phyloP scores from a whole-genome alignment of 2,329 filamentous ascomycete species.

The Calycina herbarum region DNA sequence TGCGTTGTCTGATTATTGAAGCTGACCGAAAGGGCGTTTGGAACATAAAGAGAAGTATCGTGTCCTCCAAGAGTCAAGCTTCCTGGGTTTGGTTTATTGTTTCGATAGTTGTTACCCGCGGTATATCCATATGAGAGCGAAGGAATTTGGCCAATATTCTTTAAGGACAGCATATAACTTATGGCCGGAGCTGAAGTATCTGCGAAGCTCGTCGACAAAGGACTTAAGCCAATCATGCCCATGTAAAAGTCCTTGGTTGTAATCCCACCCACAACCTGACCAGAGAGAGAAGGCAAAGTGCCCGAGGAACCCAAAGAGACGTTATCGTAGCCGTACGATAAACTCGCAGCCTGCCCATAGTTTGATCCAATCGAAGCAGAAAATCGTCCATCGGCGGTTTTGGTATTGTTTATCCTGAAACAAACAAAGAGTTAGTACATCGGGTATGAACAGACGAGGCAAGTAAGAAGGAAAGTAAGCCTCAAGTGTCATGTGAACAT shows the following conservation, averaged over 20 bases:
- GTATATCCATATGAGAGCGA: conserved; percentile 47
- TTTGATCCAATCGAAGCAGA: conserved; percentile 24
- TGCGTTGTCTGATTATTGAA: conserved; percentile 41
- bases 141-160: conserved; percentile 40
- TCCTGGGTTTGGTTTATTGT: conserved; percentile 23
- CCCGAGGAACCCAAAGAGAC: conserved; percentile 21
- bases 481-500: too few relatives aligned
- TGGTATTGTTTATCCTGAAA: neutral
- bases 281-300: conserved; percentile 20
- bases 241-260: conserved; percentile 33
- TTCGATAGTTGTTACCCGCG: conserved; percentile 43
- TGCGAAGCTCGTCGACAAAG: conserved; percentile 27
- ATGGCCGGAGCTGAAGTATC: conserved; percentile 24
- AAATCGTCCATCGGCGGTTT: conserved; percentile 15
- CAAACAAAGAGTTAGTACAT: too few relatives aligned
- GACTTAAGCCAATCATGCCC: conserved; percentile 31
- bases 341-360: conserved; percentile 22
- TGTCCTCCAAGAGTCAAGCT: conserved; percentile 40
- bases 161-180: conserved; percentile 42
- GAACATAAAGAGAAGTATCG: conserved; percentile 42
- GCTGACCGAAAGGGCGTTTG: conserved; percentile 41
- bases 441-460: too few relatives aligned
- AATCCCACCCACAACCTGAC: conserved; percentile 35
- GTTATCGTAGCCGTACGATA: conserved; percentile 30
- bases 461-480: too few relatives aligned